Base-by-base conservation (phyloP, 768 basidiomycete species). In the Hortiboletus flavorubellus region DNA sequence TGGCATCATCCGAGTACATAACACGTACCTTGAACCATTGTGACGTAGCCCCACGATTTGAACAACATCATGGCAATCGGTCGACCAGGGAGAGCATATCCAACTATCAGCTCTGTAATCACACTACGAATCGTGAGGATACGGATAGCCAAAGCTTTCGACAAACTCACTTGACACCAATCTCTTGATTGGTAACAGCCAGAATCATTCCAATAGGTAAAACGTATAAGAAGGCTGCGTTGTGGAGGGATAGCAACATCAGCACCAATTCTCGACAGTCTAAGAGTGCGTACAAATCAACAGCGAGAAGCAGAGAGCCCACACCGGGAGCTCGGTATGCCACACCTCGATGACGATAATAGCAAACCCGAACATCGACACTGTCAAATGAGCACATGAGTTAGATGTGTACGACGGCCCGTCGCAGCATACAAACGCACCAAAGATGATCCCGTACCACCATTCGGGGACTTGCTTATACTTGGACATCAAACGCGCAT, bases 41-140 rank as follows among this genome's bases (percentile, higher is more conserved):
- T 80, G 42, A 85, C 79, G 64, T 86, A 87, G 16, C 83, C 85
- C 72, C 80, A 87, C 5, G 80, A 85, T 73, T 86, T 86, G 75
- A 85, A 88, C 80, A 89, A 83, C 87, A 89, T 86, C 81, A 87
- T 83, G 0, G 88, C 87, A 54, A 89, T 78, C 3, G 89, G 87
- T 49, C 78, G 80, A 15, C 89, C 89, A 64, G 79, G 79, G 29
- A 79, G 67, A 10, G 72, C 65, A 41, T 72, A 73, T 14, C 89
- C 88, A 47, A 85, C 78, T 39, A 91, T 78, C 35, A 91, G 75
- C 65, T 91, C 89, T 1, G 87, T 83, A 53, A 91, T 81, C 35
- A 91, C 87, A 64, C 66, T 67, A 38, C 46, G 7, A 21, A 42
- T 14, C 11, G 11, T 66, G 30, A 60, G 7, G 34, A 40, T 11